Evolutionary conservation across 2,329 filamentous ascomycete species (phyloP).

Genomic region (Dactylellina drechsleri): DNA sequence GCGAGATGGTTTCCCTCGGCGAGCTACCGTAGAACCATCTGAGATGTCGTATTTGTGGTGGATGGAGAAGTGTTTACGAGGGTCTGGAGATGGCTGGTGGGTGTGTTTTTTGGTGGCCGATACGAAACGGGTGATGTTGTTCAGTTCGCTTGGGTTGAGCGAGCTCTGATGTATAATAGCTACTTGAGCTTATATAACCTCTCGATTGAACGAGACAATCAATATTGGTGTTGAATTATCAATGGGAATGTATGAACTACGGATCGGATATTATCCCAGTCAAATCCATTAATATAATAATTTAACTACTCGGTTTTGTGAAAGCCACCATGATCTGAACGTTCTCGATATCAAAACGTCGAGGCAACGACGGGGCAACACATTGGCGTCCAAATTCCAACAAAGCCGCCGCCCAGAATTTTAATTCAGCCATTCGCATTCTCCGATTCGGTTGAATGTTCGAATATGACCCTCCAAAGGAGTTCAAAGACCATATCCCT

Average conservation of each 20-base stretch:
- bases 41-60: constrained; percentile 4
- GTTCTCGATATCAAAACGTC: no score
- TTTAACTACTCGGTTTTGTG: neutral
- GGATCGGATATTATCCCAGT: no score
- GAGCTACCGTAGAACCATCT: constrained; percentile 51
- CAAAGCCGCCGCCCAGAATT: constrained; percentile 10
- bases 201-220: no score
- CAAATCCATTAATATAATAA: no score
- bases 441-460: neutral
- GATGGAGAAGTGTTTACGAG: neutral
- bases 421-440: neutral
- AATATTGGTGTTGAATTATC: no score
- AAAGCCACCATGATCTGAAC: no score
- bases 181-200: neutral
- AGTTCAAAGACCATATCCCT: neutral
- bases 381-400: constrained; percentile 34
- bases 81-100: no score
- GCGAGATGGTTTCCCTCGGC: constrained; percentile 15
- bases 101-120: neutral
- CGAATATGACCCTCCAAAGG: neutral
- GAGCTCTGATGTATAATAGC: neutral
- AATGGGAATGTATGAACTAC: no score
- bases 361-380: constrained; percentile 15
- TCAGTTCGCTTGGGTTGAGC: constrained; percentile 37
- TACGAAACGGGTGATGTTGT: constrained; percentile 46